These are phyloP conservation scores for Candida loeiensis DNA, from an alignment of 805 yeast species.

Conservation along the genomic window DNA sequence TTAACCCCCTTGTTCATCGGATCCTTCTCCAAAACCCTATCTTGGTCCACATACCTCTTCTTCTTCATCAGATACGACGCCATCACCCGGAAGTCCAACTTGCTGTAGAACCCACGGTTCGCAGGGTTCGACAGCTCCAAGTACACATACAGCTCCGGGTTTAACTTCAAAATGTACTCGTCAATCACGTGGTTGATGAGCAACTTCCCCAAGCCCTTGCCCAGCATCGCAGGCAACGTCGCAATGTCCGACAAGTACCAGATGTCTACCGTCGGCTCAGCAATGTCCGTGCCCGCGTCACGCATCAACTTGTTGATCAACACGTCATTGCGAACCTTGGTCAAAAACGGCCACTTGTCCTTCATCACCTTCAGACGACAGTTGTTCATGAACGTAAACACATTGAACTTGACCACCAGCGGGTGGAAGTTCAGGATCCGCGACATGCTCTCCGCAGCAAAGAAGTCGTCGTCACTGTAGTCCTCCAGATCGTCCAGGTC, in stretches of 20 bases:
- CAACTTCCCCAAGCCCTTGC: constrained; percentile 54
- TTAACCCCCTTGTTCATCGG: constrained; percentile 13
- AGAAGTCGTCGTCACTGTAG: constrained; percentile 20
- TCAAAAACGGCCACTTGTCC: constrained; percentile 48
- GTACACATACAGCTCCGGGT: constrained; percentile 33
- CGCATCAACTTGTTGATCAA: constrained; percentile 33
- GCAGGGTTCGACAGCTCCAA: constrained; percentile 56
- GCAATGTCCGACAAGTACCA: constrained; percentile 63
- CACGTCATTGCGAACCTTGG: constrained; percentile 40
- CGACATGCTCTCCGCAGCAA: constrained; percentile 18
- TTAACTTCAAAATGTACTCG: constrained; percentile 35
- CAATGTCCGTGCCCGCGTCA: constrained; percentile 23
- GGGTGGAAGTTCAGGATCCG: constrained; percentile 27
- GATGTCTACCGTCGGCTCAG: constrained; percentile 21
- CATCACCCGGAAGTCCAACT: constrained; percentile 46
- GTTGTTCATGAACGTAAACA: constrained; percentile 35
- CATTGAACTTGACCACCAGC: constrained; percentile 34
- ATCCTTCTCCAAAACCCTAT: constrained; percentile 10
- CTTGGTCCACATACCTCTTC: constrained; percentile 19
- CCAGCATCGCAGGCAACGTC: constrained; percentile 54
- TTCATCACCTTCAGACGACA: constrained; percentile 49
- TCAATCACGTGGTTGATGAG: constrained; percentile 49
- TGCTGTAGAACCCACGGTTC: constrained; percentile 50
- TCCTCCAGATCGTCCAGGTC: constrained; percentile 18
- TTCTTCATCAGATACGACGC: constrained; percentile 30